Conservation (phyloP, 768 basidiomycete genomes). For the Sporobolomyces pararoseus region DNA sequence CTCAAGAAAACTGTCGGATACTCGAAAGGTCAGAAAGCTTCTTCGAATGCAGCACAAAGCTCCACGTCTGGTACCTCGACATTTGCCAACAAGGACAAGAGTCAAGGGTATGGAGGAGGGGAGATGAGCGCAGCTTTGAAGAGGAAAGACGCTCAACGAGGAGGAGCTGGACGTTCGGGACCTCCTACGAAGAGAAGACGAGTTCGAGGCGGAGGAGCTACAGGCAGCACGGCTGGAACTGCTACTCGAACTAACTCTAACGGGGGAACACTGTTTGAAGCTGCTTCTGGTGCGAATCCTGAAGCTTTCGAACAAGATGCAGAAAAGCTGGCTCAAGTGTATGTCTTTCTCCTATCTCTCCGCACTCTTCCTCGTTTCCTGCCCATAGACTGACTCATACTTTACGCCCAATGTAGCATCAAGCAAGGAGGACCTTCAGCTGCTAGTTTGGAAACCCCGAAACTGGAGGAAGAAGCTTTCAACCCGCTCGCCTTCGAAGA, state of each 20-base stretch:
- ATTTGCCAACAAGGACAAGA: constrained; percentile 7
- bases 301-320: constrained; percentile 48
- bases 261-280: constrained; percentile 13
- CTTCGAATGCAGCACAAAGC: not conserved
- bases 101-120: not conserved
- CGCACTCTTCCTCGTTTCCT: no score
- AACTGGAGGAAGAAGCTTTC: constrained; percentile 40
- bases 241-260: no score
- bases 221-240: not conserved
- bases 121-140: constrained; percentile 60
- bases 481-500: constrained; percentile 62
- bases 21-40: not conserved
- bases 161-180: constrained; percentile 48
- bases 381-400: not conserved
- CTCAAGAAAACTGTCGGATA: constrained; percentile 29
- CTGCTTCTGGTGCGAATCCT: constrained; percentile 26
- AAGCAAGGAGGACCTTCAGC: not conserved
- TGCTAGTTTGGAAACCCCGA: not conserved
- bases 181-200: constrained; percentile 62
- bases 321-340: constrained; percentile 62
- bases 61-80: not conserved
- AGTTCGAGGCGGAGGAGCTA: constrained; percentile 66
- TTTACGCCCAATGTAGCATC: not conserved
- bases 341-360: constrained; percentile 45
- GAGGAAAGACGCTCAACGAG: constrained; percentile 56